A percentile compares a stretch with the other conserved stretches of the same genome.
phyloP scores from a whole-genome alignment of 2,329 filamentous ascomycete genomes.

The Fusarium oligoseptatum region DNA sequence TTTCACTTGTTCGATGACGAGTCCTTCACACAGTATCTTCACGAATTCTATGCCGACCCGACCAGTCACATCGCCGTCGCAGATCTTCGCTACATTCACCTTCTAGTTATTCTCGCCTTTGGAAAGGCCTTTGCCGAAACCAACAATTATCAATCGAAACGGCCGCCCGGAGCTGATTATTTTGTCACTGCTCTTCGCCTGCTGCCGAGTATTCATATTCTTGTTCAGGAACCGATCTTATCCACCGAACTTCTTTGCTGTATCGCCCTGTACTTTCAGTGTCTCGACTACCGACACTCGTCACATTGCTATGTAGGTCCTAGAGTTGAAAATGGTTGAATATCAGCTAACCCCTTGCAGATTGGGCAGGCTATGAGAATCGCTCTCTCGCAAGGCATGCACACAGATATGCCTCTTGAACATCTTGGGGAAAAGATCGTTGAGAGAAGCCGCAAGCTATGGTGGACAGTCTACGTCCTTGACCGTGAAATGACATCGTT shows the following conservation, averaged over 20 bases:
- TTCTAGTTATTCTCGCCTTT: constrained; percentile 66
- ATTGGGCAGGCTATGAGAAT: constrained; percentile 66
- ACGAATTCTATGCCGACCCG: constrained; percentile 47
- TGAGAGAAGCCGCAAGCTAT: constrained; percentile 62
- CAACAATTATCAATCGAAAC: constrained; percentile 48
- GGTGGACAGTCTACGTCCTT: constrained; percentile 68
- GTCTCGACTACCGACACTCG: constrained; percentile 60
- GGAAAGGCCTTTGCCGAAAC: constrained; percentile 66
- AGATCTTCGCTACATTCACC: constrained; percentile 65
- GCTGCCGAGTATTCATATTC: constrained; percentile 56
- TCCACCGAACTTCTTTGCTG: constrained; percentile 65
- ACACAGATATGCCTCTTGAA: constrained; percentile 62
- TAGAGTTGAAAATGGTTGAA: too few species aligned
- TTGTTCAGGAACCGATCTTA: constrained; percentile 58
- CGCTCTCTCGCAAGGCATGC: constrained; percentile 64
- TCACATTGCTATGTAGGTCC: too few species aligned
- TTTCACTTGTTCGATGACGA: constrained; percentile 68
- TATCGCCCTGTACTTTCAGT: constrained; percentile 66
- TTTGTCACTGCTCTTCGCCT: constrained; percentile 60
- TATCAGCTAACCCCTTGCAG: too few species aligned
- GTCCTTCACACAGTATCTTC: constrained; percentile 58
- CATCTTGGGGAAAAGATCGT: constrained; percentile 57
- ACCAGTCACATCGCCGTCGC: constrained; percentile 27
- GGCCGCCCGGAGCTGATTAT: constrained; percentile 61
- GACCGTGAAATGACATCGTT: constrained; percentile 67